A percentile compares a stretch with the other conserved stretches of the same genome.
Evolutionary conservation across 257 asterid species (phyloP).

Genomic region (Rubia yunnanensis): DNA sequence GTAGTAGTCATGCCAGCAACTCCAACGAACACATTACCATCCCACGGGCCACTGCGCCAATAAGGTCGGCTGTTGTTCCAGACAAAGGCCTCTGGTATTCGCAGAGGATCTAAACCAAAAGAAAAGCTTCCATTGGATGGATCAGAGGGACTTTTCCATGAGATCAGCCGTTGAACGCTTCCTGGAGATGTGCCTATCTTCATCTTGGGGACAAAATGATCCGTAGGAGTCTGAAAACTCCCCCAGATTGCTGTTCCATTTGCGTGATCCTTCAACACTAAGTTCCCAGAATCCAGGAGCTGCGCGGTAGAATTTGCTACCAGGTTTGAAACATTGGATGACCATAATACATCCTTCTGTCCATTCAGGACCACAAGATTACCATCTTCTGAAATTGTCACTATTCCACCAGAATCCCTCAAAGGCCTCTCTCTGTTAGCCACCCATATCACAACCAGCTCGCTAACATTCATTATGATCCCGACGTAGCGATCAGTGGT

Average conservation of each 20-base stretch:
- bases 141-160: slow-evolving; percentile 33
- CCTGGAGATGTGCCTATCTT: slow-evolving; percentile 3
- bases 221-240: slow-evolving; percentile 28
- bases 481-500: slow-evolving; percentile 19
- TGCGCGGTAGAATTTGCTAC: slow-evolving; percentile 22
- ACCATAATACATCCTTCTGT: slow-evolving; percentile 21
- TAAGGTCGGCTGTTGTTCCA: slow-evolving; percentile 22
- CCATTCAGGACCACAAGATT: slow-evolving; percentile 25
- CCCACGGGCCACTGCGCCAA: slow-evolving; percentile 39
- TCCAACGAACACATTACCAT: slow-evolving; percentile 19
- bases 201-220: slow-evolving; percentile 31
- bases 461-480: slow-evolving; percentile 13
- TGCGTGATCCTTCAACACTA: slow-evolving; percentile 25
- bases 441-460: slow-evolving; percentile 30
- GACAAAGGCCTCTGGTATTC: slow-evolving; percentile 26
- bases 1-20: not conserved
- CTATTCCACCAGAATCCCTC: slow-evolving; percentile 22
- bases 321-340: slow-evolving; percentile 21
- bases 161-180: slow-evolving; percentile 14
- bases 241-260: slow-evolving; percentile 30
- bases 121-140: slow-evolving; percentile 41
- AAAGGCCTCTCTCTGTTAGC: slow-evolving; percentile 37
- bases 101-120: slow-evolving; percentile 13
- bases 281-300: slow-evolving; percentile 33
- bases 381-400: slow-evolving; percentile 34